Evolutionary conservation across 2,329 filamentous ascomycete species (phyloP), one percentile per base, ranked within the genome.

Genomic region (Sporothrix pallida): DNA sequence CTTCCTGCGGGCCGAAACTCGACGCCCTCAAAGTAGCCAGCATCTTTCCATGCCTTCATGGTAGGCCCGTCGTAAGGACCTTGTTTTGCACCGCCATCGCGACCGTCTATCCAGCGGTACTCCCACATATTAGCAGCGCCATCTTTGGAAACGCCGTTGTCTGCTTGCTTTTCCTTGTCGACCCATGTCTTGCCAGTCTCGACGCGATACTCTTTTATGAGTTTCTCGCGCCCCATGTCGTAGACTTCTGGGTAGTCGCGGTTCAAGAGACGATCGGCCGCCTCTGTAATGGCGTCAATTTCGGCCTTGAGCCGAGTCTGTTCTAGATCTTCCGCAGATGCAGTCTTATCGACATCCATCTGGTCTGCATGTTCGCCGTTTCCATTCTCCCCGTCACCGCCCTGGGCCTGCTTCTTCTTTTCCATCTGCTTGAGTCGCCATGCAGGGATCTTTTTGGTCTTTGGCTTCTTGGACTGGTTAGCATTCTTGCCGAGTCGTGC

Each of bases 11-110:
- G 85, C 76, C 90, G 87, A 78, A 95, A 95, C 80, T 95, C 95
- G 31, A 97, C 94, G 0, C 93, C 93, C 76, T 96, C 92, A 82
- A 99, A 99, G 81, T 98, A 98, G 2, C 96, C 96, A 31, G 94
- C 94, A 75, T 93, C 90, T 77, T 92, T 90, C 96, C 96, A 99
- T 2, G 93, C 92, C 78, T 90, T 89, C 96, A 99, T 98, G 52
- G 92, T 95, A 5, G 87, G 81, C 8, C 87, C 89, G 79, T 98
- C 94, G 81, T 94, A 99, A 0, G 96, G 95, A 0, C 96, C 96
- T 81, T 99, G 94, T 74, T 88, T 88, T 67, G 89, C 87, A 12
- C 89, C 93, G 42, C 89, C 92, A 79, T 97, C 95, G 56, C 94
- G 87, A 20, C 93, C 93, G 80, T 97, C 94, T 54, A 90, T 91